Evolutionary conservation across 148 eudicot species (phyloP), one percentile per base, ranked within the genome.

Genomic region (Polygonum maritimum): DNA sequence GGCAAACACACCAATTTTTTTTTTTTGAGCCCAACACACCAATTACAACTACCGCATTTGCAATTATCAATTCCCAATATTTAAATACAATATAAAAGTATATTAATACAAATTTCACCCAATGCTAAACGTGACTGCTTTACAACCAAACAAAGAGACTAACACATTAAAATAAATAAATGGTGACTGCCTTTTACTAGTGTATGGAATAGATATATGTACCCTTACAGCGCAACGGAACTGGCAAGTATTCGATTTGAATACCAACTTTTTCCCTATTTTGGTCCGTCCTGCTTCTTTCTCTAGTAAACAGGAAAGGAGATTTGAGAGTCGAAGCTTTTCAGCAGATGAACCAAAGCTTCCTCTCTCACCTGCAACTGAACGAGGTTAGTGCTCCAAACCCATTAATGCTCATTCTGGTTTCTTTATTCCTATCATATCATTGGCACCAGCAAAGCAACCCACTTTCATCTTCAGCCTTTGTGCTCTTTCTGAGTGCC

Each of bases 1-100:
- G 8, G 16, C 75, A 76, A 74, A 19, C 79, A 77, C 73, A 78
- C 31, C 78, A 52, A 39, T 33, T 11, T n/a, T n/a, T n/a, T n/a
- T n/a, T n/a, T n/a, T n/a, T n/a, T n/a, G n/a, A n/a, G n/a, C n/a
- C n/a, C n/a, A 74, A 19, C 79, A 77, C 73, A 78, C 31, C 78
- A 52, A 39, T 33, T 11, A 26, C 31, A 26, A 69, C 41, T 35
- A 19, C 48, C 71, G 39, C 40, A 33, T 62, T 26, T 26, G 9
- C 10, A 12, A 62, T 31, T 62, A 1, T 62, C 60, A 69, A 36
- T 75, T 16, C 33, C 33, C 51, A 60, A 10, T 8, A 12, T 48
- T 33, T 41, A 0, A 9, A 33, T 33, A 31, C 1, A 75, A n/a
- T n/a, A n/a, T n/a, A n/a, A n/a, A 26, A 26, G 16, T 2, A 21